Evolutionary conservation across 164 flowering plant species (phyloP).

Genomic region (Annona cherimola): DNA sequence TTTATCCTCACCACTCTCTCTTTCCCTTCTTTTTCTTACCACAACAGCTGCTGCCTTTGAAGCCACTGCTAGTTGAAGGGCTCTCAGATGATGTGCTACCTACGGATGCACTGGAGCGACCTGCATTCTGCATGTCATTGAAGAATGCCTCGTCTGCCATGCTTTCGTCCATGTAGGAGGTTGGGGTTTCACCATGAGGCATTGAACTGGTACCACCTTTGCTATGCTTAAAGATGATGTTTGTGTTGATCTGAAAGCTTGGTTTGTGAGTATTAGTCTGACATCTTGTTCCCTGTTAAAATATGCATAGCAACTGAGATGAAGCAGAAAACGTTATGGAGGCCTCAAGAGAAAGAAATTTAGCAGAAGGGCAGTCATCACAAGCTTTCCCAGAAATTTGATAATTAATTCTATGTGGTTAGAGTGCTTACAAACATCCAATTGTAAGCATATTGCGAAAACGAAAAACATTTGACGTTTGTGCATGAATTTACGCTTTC

Average conservation of each 20-base stretch:
- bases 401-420: too few relatives aligned
- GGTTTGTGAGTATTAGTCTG: constrained; percentile 83
- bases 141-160: constrained; percentile 78
- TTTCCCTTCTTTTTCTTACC: constrained; percentile 76
- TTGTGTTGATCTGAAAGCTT: constrained; percentile 84
- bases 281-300: constrained; percentile 85
- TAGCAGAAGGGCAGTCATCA: background rate
- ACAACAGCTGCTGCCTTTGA: constrained; percentile 22
- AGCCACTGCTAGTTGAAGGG: constrained; percentile 26
- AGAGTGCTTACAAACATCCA: too few relatives aligned
- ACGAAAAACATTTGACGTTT: too few relatives aligned
- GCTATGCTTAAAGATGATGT: constrained; percentile 47
- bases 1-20: constrained; percentile 51
- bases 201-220: constrained; percentile 40
- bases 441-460: too few relatives aligned
- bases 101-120: constrained; percentile 65
- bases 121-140: constrained; percentile 74
- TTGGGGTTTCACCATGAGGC: constrained; percentile 36
- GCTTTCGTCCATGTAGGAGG: constrained; percentile 49
- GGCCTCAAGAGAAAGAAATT: background rate
- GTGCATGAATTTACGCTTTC: too few relatives aligned
- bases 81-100: constrained; percentile 34
- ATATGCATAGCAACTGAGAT: background rate
- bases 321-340: background rate
- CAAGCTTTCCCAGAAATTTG: background rate